Evolutionary conservation across 2,329 filamentous ascomycete species (phyloP), one percentile per base, ranked within the genome.

Genomic region (Aureobasidium sp.): DNA sequence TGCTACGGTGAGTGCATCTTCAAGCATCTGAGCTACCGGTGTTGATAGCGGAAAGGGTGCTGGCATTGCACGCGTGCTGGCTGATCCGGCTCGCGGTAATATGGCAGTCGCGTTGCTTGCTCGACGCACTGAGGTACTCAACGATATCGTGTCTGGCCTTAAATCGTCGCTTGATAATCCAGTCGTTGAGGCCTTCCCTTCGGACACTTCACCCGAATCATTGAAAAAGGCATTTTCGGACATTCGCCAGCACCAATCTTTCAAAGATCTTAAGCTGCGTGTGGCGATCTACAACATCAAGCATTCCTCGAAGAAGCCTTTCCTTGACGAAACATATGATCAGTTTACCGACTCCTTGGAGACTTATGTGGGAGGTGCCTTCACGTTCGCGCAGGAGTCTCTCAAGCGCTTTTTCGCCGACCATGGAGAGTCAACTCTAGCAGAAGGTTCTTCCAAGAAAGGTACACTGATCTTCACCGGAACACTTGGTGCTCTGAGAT

Each of bases 391-490:
- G 0, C 81, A 85, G 66, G 78, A 82, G 65, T 74, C 76, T 1
- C 62, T 83, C 48, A 79, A 78, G 67, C 67, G 79, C 8, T 76
- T 83, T 58, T 81, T 83, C 64, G 76, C 73, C 1, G 78, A 83
- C 62, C 79, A 83, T 59, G 81, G 79, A 3, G 75, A 78, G 7
- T 71, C 75, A 57, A 73, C 73, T 0, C 73, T 84, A 2, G 67
- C 73, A 7, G 77, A 81, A 1, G 75, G 75, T 0, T 76, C 74
- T 0, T 70, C 69, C 56, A 84, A 84, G 72, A 84, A 84, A 64
- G 81, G 81, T 1, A 83, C 80, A 0, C 68, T 84, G 31, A 81
- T 85, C 59, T 83, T 84, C 66, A 84, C 81, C 0, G 81, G 81
- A 0, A 84, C 81, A 0, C 69, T 83, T 3, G 81, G 81, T 0